Evolutionary conservation across 2,329 filamentous ascomycete genomes (phyloP).

Genomic region (Hansfordia pulvinata): DNA sequence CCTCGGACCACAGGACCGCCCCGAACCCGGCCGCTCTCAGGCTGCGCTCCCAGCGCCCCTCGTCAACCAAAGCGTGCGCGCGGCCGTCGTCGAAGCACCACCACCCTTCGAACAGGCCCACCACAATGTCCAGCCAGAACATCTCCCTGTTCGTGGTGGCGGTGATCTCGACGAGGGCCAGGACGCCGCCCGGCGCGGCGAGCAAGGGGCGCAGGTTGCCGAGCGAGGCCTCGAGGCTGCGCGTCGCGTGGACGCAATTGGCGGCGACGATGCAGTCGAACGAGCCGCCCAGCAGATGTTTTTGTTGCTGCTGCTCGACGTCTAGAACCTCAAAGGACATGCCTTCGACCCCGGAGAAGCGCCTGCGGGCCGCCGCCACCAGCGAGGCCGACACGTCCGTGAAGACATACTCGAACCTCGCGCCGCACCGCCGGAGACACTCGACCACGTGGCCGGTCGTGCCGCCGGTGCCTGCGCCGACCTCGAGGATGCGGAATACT

Average conservation of each 20-base stretch:
- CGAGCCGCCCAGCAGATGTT: constrained; percentile 9
- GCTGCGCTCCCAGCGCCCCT: constrained; percentile 10
- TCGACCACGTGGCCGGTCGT: constrained; percentile 18
- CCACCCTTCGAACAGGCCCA: constrained; percentile 23
- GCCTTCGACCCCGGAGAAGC: constrained; percentile 10
- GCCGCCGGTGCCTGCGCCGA: constrained; percentile 18
- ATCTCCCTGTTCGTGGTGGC: too few species aligned
- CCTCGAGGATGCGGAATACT: constrained; percentile 20
- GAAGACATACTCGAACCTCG: constrained; percentile 22
- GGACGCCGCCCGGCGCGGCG: constrained; percentile 17
- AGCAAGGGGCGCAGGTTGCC: constrained; percentile 12
- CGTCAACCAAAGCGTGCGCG: constrained; percentile 9
- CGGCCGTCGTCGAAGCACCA: constrained; percentile 21
- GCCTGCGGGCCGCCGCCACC: constrained; percentile 14
- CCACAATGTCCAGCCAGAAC: constrained; percentile 19
- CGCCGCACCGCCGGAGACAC: constrained; percentile 10
- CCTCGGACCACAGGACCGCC: constrained; percentile 17
- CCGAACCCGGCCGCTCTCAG: constrained; percentile 13
- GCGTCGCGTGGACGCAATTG: constrained; percentile 21
- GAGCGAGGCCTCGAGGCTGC: constrained; percentile 6
- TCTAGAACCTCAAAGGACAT: constrained; percentile 16
- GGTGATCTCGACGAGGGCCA: constrained; percentile 21
- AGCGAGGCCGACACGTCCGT: constrained; percentile 22
- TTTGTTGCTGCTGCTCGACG: constrained; percentile 12
- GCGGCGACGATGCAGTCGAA: constrained; percentile 18